phyloP scores from a whole-genome alignment of 768 basidiomycete genomes.

The Lyophyllum semitale region DNA sequence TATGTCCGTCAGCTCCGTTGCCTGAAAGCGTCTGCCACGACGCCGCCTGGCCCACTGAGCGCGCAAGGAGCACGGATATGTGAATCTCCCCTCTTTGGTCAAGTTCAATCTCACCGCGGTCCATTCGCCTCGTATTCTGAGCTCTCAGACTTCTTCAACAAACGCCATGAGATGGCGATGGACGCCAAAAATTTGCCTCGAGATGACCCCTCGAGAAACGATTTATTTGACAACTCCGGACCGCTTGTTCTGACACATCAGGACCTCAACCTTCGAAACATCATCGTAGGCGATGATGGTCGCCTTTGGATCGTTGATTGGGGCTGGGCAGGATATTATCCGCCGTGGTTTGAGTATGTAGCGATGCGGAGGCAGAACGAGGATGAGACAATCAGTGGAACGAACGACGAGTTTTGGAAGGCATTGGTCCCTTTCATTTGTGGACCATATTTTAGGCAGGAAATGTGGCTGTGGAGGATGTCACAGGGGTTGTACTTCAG shows the following conservation, averaged over 20 bases:
- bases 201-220: conserved; percentile 6
- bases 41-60: conserved; percentile 14
- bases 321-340: conserved; percentile 20
- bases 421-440: conserved; percentile 7
- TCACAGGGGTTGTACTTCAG: background rate
- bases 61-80: conserved; percentile 8
- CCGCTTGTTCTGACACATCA: conserved; percentile 25
- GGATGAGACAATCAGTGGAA: background rate
- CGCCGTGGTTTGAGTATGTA: conserved; percentile 16
- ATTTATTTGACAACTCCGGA: conserved; percentile 16
- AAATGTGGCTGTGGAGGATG: conserved; percentile 5
- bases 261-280: conserved; percentile 19
- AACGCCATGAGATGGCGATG: background rate
- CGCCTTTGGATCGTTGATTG: conserved; percentile 23
- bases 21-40: conserved; percentile 3
- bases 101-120: conserved; percentile 12
- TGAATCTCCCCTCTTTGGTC: conserved; percentile 12
- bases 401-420: background rate
- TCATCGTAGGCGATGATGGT: conserved; percentile 21
- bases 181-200: background rate
- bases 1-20: conserved; percentile 22
- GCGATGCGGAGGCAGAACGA: conserved; percentile 18
- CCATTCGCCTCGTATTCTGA: conserved; percentile 19
- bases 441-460: conserved; percentile 6
- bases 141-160: conserved; percentile 14